Evolutionary conservation across 2,329 filamentous ascomycete species (phyloP).

Genomic region (Ilyonectria destructans): DNA sequence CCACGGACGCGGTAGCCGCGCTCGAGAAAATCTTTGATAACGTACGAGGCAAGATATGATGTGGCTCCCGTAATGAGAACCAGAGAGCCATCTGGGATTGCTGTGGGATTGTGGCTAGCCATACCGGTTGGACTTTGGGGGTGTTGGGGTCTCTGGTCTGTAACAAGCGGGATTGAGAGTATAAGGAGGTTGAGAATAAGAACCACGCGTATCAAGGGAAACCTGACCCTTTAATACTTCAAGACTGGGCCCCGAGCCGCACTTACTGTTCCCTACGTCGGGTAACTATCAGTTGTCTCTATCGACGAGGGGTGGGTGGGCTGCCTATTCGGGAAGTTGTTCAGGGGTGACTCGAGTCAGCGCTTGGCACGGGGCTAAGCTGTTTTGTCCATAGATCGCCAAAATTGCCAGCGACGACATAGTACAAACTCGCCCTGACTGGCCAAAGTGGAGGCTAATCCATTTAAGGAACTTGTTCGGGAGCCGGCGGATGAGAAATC

Average conservation of each 20-base stretch:
- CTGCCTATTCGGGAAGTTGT: neutral
- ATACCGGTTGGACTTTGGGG: neutral
- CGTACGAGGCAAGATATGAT: slow-evolving; percentile 9
- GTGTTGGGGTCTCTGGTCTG: neutral
- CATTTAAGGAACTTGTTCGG: neutral
- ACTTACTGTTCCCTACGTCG: too few species aligned
- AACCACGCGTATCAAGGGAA: too few species aligned
- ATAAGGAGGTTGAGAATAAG: neutral
- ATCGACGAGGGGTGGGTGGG: neutral
- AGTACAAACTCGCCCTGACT: neutral
- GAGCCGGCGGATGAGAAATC: neutral
- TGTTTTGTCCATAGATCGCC: neutral
- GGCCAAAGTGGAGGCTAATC: neutral
- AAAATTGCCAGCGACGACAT: neutral
- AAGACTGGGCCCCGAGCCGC: too few species aligned
- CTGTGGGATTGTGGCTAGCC: neutral
- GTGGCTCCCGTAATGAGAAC: slow-evolving; percentile 20
- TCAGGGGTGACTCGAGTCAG: neutral
- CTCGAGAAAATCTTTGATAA: slow-evolving; percentile 7
- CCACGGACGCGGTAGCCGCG: slow-evolving; percentile 16
- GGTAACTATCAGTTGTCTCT: too few species aligned
- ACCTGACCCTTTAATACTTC: too few species aligned
- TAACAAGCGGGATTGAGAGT: neutral
- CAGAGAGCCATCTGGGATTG: slow-evolving; percentile 13
- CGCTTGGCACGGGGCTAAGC: neutral